Evolutionary conservation across 2,329 filamentous ascomycete genomes (phyloP), one percentile per base, ranked within the genome.

Genomic region (Trichoderma gracile): DNA sequence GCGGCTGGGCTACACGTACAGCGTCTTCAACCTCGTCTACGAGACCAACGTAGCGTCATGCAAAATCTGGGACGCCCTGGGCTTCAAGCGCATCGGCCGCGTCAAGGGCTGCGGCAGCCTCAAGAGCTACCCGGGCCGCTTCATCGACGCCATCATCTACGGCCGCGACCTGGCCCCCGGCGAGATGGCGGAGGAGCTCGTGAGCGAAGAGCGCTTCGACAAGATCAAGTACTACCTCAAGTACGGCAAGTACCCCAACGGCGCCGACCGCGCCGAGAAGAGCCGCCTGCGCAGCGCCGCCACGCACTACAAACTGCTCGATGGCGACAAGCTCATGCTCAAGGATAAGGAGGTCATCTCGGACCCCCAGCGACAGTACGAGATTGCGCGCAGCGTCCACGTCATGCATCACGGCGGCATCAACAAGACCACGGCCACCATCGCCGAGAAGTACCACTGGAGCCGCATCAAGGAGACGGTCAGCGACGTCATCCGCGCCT

Each of bases 211-310:
- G 80, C 91, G 95, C 71, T 98, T 98, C 82, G 94, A 97, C 82
- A 97, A 97, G 83, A 98, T 98, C 76, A 90, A 93, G 73, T 98
- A 91, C 82, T 98, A 98, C 78, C 87, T 98, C 74, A 96, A 96
- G 79, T 92, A 93, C 76, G 90, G 89, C 73, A 92, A 93, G 77
- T 98, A 99, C 77, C 95, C 95, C 66, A 89, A 89, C 72, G 94
- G 93, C 67, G 93, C 94, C 74, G 93, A 97, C 81, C 87, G 94
- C 65, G 93, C 93, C 64, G 95, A 98, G 78, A 98, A 98, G 85
- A 94, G 90, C 79, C 90, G 94, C 71, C 86, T 99, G 64, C 87
- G 95, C 71, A 96, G 91, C 77, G 93, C 94, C 54, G 93, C 93
- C 46, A 97, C 93, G 21, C 94, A 98, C 78, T 98, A 98, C 81